Evolutionary conservation across 164 flowering plant species (phyloP), one percentile per base, ranked within the genome.

Genomic region (Brasenia schreberi): DNA sequence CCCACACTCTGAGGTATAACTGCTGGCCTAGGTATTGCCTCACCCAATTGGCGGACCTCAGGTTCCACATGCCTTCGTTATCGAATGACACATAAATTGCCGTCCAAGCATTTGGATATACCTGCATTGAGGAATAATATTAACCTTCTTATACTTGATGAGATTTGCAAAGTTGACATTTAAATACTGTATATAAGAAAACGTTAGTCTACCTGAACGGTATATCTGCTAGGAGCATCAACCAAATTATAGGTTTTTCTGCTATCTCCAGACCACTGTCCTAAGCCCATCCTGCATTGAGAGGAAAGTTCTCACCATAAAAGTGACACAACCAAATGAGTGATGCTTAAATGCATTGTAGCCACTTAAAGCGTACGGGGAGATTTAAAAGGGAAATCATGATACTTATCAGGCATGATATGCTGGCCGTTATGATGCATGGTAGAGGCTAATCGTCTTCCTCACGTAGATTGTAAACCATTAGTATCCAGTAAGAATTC

Each of bases 191-290:
- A 58, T 12, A 58, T 12, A 58, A 12, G 18, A 58, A 58, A 58
- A 58, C 16, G 56, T 49, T 5, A 6, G 16, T 3, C 12, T 83
- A 88, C 97, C 87, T 87, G 92, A 53, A 81, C 79, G 27, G 90
- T 91, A 80, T 82, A 70, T 71, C 97, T 82, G 42, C 78, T 52
- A 23, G 77, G 17, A 18, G 83, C 94, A 78, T 91, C 96, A 7
- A 18, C 68, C 66, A 82, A 58, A 68, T 89, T 89, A 81, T 88
- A 89, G 44, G 71, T 45, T 27, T 43, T 75, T 71, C 87, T 84
- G 74, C 71, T 70, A 1, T 67, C 66, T 1, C 76, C 19, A 14
- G 76, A 72, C 96, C 96, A 87, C 44, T 70, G 65, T 39, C 78
- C 81, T 7, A 62, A 10, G 1, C 87, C 97, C 65, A 60, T 80